Base-by-base conservation (phyloP, 192 early-diverging fungal genomes). In the Lobosporangium transversale region DNA sequence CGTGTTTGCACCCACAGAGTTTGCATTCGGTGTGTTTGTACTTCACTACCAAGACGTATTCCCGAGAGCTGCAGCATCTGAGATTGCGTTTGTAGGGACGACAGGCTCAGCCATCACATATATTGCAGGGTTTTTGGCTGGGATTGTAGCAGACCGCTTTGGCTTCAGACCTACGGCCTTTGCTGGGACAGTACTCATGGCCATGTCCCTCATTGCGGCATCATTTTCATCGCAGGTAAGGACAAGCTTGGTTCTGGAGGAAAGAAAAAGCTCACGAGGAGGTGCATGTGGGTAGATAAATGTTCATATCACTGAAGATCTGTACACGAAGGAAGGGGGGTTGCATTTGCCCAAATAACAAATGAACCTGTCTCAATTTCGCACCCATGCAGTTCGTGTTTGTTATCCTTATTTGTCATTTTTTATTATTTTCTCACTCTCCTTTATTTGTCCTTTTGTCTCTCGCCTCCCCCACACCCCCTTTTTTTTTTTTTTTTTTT, bases 131-230 rank as follows among this genome's bases (percentile, higher is more conserved):
- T 79, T 79, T 10, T 21, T 71, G 31, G 62, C 69, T 8, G 69
- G 69, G 1, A 52, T 64, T 27, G 17, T 71, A 10, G 69, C 69
- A 20, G 80, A 81, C 44, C 50, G 54, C n/a, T 83, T 86, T 68
- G 88, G 88, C 2, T 86, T 80, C 53, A 62, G 81, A 30, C 59
- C 66, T 33, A 83, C 86, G 55, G 59, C 79, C 2, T 55, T 83
- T 30, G 68, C 66, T 26, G 89, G 89, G 2, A 79, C 73, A 12
- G 48, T 84, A 27, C 27, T 86, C 20, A 78, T 78, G 52, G 42
- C 76, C 1, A 33, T 66, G 1, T 70, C 80, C 21, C 63, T 86
- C 15, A 44, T 86, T 48, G 35, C 84, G 32, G 79, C 87, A 7
- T 80, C 80, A 24, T 84, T 86, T 53, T 73, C 81, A 11, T 79